Evolutionary conservation across 2,329 filamentous ascomycete genomes (phyloP), one percentile per base, ranked within the genome.

Genomic region (Domatiomyces catenatus): DNA sequence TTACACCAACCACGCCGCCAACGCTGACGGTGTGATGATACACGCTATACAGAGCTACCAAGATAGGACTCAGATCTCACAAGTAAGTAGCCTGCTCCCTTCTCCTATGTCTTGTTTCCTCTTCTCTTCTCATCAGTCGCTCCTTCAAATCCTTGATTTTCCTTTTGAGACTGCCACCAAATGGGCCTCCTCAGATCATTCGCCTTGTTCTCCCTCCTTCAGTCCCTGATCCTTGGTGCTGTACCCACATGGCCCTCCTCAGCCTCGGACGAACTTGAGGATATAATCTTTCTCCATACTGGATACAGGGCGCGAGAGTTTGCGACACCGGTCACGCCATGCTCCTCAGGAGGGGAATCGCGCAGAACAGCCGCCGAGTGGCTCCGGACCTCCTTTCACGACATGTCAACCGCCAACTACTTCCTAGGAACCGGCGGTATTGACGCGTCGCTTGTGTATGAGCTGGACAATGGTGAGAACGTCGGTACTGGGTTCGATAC

Each of bases 241-340:
- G 47, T 47, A 43, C 75, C 74, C 28, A 81, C 77, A 58, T 82
- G 79, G 79, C 79, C 79, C 1, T 72, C 75, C 1, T 3, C 45
- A 2, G 59, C 69, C 10, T 71, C 71, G 17, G 79, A 82, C 58
- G 77, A 81, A 61, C 65, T 82, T 52, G 79, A 82, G 63, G 78
- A 80, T 62, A 74, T 81, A 56, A 76, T 81, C 69, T 79, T 73
- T 59, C 74, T 81, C 57, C 73, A 75, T 48, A 66, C 69, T 32
- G 76, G 75, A 2, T 75, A 77, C 59, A 67, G 70, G 45, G 69
- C 72, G 28, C 70, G 76, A 54, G 70, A 74, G 42, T 80, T 82
- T 60, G 71, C 75, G 45, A 71, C 72, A 48, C 71, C 71, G 12
- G 73, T 82, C 50, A 75, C 70, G 32, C 78, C 77, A 5, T 81